Percentiles rank a stretch among this genome's conserved stretches.
These are phyloP conservation scores for Talaromyces sp. DNA, from an alignment of 2,329 filamentous ascomycete species.

Conservation along the genomic window DNA sequence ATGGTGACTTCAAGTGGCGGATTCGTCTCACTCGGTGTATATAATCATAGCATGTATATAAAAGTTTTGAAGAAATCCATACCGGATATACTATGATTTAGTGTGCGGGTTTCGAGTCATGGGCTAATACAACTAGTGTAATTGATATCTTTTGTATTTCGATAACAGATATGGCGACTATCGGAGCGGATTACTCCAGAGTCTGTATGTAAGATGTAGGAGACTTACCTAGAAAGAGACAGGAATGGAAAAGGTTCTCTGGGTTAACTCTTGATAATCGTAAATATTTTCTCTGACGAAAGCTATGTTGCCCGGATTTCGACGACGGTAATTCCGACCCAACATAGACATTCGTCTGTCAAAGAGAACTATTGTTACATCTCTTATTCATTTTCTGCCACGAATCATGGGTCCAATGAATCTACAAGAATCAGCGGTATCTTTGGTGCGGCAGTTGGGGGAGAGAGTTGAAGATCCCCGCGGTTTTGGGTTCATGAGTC, in stretches of 20 bases:
- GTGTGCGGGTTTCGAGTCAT: not conserved
- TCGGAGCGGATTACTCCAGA: not conserved
- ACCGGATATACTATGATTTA: not conserved
- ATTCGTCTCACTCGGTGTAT: not conserved
- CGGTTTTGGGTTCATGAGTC: conserved; percentile 10
- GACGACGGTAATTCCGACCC: not conserved
- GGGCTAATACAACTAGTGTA: not conserved
- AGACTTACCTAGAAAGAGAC: not conserved
- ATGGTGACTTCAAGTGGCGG: not conserved
- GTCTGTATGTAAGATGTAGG: not conserved
- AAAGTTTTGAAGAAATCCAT: not conserved
- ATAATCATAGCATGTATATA: not conserved
- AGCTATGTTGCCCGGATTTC: not conserved
- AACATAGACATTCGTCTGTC: not conserved
- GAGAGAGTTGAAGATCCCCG: conserved; percentile 6
- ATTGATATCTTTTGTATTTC: not conserved
- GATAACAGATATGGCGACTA: not conserved
- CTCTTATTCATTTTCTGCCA: not conserved
- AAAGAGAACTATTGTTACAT: not conserved
- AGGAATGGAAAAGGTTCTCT: not conserved
- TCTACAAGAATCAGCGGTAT: not conserved
- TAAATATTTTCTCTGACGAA: not conserved
- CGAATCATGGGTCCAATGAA: not conserved
- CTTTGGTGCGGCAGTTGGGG: conserved; percentile 2
- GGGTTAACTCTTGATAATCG: not conserved